Conservation (phyloP, 495 filamentous ascomycete species). For the Hyaloscypha bicolor region DNA sequence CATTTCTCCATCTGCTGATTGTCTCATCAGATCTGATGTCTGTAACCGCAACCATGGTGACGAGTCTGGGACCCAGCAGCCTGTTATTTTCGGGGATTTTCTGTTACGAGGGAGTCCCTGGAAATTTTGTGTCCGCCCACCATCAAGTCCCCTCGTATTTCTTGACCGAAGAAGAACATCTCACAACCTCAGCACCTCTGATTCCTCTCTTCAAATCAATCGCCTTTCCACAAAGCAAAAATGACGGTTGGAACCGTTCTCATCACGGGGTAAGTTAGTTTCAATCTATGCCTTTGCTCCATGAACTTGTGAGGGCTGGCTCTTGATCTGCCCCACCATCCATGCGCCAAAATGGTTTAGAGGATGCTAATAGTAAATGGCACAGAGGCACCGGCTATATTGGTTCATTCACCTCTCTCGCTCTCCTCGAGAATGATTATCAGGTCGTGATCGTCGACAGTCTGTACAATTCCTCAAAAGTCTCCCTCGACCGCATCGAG, state of each 20-base stretch:
- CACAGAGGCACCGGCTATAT: slow-evolving; percentile 96
- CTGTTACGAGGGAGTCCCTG: not conserved
- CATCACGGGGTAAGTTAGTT: slow-evolving; percentile 77
- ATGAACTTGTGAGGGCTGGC: not conserved
- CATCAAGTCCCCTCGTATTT: not conserved
- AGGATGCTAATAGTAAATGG: slow-evolving; percentile 26
- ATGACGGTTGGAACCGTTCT: slow-evolving; percentile 84
- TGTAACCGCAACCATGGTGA: not conserved
- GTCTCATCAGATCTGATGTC: not conserved
- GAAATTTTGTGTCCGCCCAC: not conserved
- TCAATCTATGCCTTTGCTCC: not conserved
- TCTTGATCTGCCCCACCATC: slow-evolving; percentile 19
- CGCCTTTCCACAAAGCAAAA: slow-evolving; percentile 30
- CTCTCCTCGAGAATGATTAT: slow-evolving; percentile 90
- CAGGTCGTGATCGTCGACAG: slow-evolving; percentile 95
- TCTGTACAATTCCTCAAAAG: slow-evolving; percentile 91
- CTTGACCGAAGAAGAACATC: not conserved
- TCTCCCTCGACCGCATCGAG: slow-evolving; percentile 90
- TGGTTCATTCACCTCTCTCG: slow-evolving; percentile 93
- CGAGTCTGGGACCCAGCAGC: not conserved
- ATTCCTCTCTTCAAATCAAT: not conserved
- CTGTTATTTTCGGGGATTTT: not conserved
- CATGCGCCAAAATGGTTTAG: slow-evolving; percentile 2
- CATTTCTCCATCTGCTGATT: not conserved
- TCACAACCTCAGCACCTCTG: not conserved